These are phyloP conservation scores for Ophiostoma montium DNA, from an alignment of 2,329 filamentous ascomycete genomes.

Conservation along the genomic window DNA sequence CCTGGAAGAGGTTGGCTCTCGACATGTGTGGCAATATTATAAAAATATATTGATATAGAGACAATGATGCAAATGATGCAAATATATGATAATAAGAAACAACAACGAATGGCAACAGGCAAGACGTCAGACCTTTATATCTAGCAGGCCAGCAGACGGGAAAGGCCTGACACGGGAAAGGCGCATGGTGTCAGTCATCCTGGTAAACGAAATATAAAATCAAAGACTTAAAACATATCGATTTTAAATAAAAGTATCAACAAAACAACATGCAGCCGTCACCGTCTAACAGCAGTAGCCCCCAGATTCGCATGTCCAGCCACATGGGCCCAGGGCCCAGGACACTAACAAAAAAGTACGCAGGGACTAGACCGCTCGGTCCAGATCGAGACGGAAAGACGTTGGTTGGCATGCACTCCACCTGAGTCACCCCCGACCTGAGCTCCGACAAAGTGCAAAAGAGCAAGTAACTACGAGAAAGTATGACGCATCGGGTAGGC, in stretches of 20 bases:
- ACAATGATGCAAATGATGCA: background rate
- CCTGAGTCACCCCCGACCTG: slow-evolving; percentile 6
- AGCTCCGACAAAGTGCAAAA: background rate
- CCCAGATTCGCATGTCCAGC: background rate
- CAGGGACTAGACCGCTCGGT: background rate
- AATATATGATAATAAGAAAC: no score
- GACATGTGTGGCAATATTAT: background rate
- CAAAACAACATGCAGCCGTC: background rate
- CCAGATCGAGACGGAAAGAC: slow-evolving; percentile 6
- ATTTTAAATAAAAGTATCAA: background rate
- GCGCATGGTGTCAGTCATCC: no score
- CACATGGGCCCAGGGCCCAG: background rate
- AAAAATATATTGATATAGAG: background rate
- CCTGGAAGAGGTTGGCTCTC: no score
- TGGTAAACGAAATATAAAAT: background rate
- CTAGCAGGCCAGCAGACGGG: no score
- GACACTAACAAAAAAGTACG: background rate
- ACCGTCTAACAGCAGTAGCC: background rate
- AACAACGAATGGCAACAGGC: no score
- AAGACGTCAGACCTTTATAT: no score
- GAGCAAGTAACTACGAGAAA: background rate
- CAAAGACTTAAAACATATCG: background rate
- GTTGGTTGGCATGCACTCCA: background rate
- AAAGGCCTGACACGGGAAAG: background rate
- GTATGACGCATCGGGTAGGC: no score